Percentiles rank a stretch among this genome's conserved stretches.
Conservation (phyloP, 1,284 basidiomycete species). For the Pulveroboletus sp. region DNA sequence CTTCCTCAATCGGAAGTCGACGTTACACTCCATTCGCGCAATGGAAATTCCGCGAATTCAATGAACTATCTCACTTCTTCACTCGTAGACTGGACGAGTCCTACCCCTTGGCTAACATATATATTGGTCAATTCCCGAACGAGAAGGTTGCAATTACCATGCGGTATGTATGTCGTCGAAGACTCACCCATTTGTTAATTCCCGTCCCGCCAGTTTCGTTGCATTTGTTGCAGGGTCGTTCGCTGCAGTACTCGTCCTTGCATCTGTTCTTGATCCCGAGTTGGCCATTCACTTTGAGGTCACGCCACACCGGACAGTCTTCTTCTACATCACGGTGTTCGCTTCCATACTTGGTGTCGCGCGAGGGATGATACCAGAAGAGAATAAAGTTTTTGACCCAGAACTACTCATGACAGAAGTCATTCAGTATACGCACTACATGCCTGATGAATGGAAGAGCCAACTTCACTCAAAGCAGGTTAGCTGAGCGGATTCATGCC, state of each 20-base stretch:
- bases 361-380: conserved; percentile 94
- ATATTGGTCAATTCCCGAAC: conserved; percentile 97
- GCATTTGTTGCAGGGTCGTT: conserved; percentile 97
- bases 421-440: conserved; percentile 92
- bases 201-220: conserved; percentile 56
- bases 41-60: conserved; percentile 99
- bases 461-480: conserved; percentile 88
- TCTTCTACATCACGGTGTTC: conserved; percentile 93
- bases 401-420: conserved; percentile 90
- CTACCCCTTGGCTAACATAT: conserved; percentile 89
- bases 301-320: conserved; percentile 86
- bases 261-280: conserved; percentile 90
- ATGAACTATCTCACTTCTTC: conserved; percentile 95
- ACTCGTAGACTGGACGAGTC: conserved; percentile 83
- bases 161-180: conserved; percentile 54
- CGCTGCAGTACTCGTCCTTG: conserved; percentile 89
- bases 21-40: conserved; percentile 93
- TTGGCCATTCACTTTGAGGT: conserved; percentile 94
- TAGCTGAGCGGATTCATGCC: conserved; percentile 17
- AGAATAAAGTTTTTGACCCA: conserved; percentile 91
- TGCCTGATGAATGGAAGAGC: conserved; percentile 90
- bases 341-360: conserved; percentile 86
- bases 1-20: conserved; percentile 88
- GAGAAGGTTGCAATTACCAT: conserved; percentile 88
- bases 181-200: background rate